Evolutionary conservation across 768 basidiomycete species (phyloP).

Genomic region (Termitomyces sp.): DNA sequence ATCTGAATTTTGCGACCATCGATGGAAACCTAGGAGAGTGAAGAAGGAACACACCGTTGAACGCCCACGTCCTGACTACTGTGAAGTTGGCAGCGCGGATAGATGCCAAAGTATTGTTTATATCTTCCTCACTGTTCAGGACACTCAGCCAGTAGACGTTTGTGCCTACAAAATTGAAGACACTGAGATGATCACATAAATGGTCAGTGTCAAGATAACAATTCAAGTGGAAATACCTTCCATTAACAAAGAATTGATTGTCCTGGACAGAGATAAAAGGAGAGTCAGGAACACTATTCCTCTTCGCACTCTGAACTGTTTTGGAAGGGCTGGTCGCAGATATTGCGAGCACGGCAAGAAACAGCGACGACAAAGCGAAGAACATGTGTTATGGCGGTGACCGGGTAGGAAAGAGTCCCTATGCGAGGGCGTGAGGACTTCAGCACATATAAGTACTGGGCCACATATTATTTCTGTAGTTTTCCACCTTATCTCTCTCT

Average conservation of each 20-base stretch:
- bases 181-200: constrained; percentile 12
- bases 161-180: constrained; percentile 35
- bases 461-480: constrained; percentile 11
- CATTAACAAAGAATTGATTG: constrained; percentile 46
- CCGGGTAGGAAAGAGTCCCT: constrained; percentile 13
- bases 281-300: constrained; percentile 18
- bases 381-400: constrained; percentile 27
- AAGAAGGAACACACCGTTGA: constrained; percentile 46
- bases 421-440: constrained; percentile 3
- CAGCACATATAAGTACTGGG: constrained; percentile 9
- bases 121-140: constrained; percentile 49
- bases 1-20: constrained; percentile 28
- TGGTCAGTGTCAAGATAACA: neutral
- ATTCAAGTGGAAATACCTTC: constrained; percentile 29
- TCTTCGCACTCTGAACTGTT: constrained; percentile 18
- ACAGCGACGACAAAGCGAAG: constrained; percentile 20
- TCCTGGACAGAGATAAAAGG: constrained; percentile 41
- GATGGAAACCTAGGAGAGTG: neutral
- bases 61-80: constrained; percentile 66
- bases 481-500: too few species aligned
- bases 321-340: constrained; percentile 27
- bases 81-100: constrained; percentile 51
- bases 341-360: constrained; percentile 26
- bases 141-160: constrained; percentile 63
- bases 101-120: constrained; percentile 49